A percentile compares a stretch with the other conserved stretches of the same genome.
Evolutionary conservation across 495 filamentous ascomycete species (phyloP).

Genomic region (Umbilicaria muhlenbergii): DNA sequence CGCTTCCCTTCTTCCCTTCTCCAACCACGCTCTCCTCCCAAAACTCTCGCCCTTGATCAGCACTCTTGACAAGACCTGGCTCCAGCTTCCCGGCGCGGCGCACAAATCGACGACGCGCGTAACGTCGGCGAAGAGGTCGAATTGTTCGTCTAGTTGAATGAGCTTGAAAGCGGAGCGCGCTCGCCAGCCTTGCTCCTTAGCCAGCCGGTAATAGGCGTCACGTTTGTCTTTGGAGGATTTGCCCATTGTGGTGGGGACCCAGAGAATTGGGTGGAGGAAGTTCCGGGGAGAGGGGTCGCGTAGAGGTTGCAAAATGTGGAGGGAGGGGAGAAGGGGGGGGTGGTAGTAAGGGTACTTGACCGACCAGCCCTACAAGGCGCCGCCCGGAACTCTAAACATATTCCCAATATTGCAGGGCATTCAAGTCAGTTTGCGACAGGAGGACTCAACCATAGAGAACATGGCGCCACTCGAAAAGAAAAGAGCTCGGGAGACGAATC

Average conservation of each 20-base stretch:
- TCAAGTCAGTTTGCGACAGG: no score
- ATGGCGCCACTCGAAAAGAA: slow-evolving; percentile 23
- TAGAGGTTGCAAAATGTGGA: no score
- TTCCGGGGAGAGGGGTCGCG: no score
- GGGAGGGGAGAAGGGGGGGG: no score
- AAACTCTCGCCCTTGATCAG: slow-evolving; percentile 87
- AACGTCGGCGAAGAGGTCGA: slow-evolving; percentile 75
- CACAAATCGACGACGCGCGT: slow-evolving; percentile 94
- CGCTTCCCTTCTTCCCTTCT: slow-evolving; percentile 47
- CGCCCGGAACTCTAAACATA: no score
- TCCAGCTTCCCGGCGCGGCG: slow-evolving; percentile 92
- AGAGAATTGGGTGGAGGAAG: no score
- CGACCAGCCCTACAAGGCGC: no score
- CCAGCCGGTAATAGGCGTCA: slow-evolving; percentile 91
- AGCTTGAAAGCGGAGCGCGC: slow-evolving; percentile 94
- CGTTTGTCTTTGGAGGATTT: slow-evolving; percentile 98
- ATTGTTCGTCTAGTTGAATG: slow-evolving; percentile 91
- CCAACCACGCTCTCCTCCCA: slow-evolving; percentile 68
- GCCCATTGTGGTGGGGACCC: slow-evolving; percentile 44
- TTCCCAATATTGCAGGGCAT: no score
- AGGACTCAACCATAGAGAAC: neutral
- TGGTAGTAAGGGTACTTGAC: no score
- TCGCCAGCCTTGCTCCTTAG: slow-evolving; percentile 97
- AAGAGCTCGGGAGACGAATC: slow-evolving; percentile 20
- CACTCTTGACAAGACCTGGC: slow-evolving; percentile 83